A percentile compares a stretch with the other conserved stretches of the same genome.
Conservation (phyloP, 2,329 filamentous ascomycete species). For the Diaporthe ampelina region DNA sequence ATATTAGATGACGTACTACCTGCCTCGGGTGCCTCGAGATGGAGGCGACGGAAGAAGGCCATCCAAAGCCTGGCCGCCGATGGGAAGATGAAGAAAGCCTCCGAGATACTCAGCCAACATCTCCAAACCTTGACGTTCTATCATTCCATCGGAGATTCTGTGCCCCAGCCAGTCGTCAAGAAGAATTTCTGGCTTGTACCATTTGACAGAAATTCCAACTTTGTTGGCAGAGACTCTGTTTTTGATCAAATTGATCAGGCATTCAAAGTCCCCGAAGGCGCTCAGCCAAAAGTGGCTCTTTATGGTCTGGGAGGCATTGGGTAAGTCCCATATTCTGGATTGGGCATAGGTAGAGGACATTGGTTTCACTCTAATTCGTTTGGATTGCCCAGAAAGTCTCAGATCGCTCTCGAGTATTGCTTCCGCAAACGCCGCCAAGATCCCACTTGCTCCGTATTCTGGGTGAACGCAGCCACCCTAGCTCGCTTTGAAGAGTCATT, state of each 20-base stretch:
- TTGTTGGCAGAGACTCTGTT: not conserved
- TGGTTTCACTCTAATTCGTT: not conserved
- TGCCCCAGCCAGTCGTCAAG: not conserved
- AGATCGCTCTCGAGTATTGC: not conserved
- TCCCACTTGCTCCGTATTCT: not conserved
- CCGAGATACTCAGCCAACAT: not conserved
- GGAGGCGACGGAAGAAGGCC: not conserved
- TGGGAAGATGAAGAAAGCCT: not conserved
- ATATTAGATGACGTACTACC: not conserved
- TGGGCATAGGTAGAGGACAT: no score
- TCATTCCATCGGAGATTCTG: not conserved
- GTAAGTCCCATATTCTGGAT: not conserved
- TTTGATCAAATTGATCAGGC: not conserved
- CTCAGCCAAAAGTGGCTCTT: not conserved
- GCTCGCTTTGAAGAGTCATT: not conserved
- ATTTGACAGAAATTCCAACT: not conserved
- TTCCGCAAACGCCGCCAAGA: not conserved
- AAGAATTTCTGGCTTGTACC: not conserved
- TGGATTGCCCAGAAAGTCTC: not conserved
- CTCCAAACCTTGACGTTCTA: not conserved
- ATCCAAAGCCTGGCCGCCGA: not conserved
- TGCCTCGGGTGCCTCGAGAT: not conserved
- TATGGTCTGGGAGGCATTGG: not conserved
- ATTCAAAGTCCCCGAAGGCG: not conserved
- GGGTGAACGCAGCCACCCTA: not conserved